Evolutionary conservation across 2,329 filamentous ascomycete genomes (phyloP), one percentile per base, ranked within the genome.

Genomic region (Trichoderma koningii): DNA sequence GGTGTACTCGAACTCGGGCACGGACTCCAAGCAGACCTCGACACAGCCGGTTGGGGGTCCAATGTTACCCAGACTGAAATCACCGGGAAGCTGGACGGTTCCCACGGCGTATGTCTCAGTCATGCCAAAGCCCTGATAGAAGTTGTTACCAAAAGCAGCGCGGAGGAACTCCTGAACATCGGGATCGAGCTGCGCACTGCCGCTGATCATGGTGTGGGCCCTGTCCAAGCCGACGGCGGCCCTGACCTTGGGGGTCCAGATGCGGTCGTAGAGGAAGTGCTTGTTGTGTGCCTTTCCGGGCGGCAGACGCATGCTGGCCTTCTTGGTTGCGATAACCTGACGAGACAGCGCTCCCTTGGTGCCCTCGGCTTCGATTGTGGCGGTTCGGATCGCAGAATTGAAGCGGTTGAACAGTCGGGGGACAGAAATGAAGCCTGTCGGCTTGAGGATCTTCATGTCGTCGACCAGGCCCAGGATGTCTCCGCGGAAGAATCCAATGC

Each of bases 1-100:
- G 1, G 88, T 84, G 80, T 99, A 99, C 64, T 97, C 94, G 84
- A 97, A 94, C 68, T 98, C 94, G 1, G 94, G 93, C 7, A 96
- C 90, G 60, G 93, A 96, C 74, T 89, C 82, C 64, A 97, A 83
- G 76, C 93, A 96, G 55, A 89, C 80, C 80, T 99, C 95, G 9
- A 84, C 78, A 66, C 82, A 83, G 7, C 87, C 82, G 67, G 85
- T 83, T 0, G 93, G 83, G 5, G 85, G 87, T 60, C 95, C 95
- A 70, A 94, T 94, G 78, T 93, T 96, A 67, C 92, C 93, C 5
- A 88, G 80, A 9, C 83, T 85, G 74, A 91, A 87, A 76, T 99
- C 95, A 53, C 84, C 83, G 2, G 80, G 76, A 12, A 85, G 72
- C 79, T 98, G 95, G 42, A 87, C 85, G 14, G 89, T 83, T 23